phyloP scores from a whole-genome alignment of 2,329 filamentous ascomycete genomes.

The Aureobasidium sp. region DNA sequence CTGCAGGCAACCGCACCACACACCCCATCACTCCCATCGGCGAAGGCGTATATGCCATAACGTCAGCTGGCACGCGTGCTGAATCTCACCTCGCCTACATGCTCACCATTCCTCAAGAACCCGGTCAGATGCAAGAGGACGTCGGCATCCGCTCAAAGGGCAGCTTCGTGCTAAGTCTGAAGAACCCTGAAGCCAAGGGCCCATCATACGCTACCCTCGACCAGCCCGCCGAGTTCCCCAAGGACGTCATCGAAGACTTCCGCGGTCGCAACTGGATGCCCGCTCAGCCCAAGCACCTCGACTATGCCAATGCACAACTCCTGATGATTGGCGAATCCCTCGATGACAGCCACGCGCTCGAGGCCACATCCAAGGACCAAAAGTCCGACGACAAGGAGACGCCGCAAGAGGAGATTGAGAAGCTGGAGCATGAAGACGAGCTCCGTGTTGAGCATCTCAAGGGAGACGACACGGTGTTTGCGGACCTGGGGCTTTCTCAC shows the following conservation, averaged over 20 bases:
- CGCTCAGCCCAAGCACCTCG: slow-evolving; percentile 63
- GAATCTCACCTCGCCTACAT: slow-evolving; percentile 71
- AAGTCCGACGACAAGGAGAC: slow-evolving; percentile 51
- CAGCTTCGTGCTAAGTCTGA: slow-evolving; percentile 71
- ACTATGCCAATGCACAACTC: slow-evolving; percentile 69
- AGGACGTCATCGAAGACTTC: slow-evolving; percentile 68
- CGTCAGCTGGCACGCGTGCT: slow-evolving; percentile 53
- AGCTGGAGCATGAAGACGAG: slow-evolving; percentile 68
- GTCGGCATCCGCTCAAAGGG: slow-evolving; percentile 66
- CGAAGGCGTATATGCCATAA: slow-evolving; percentile 80
- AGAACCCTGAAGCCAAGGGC: slow-evolving; percentile 66
- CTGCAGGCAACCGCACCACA: slow-evolving; percentile 58
- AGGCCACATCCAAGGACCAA: slow-evolving; percentile 51
- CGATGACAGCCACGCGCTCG: slow-evolving; percentile 50
- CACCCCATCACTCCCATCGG: slow-evolving; percentile 69
- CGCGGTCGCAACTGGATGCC: slow-evolving; percentile 66
- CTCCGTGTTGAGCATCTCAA: slow-evolving; percentile 55
- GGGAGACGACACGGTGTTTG: slow-evolving; percentile 56
- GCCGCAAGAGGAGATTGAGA: slow-evolving; percentile 64
- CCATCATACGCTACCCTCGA: slow-evolving; percentile 59
- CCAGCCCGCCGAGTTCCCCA: slow-evolving; percentile 60
- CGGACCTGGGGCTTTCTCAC: slow-evolving; percentile 52
- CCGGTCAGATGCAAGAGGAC: slow-evolving; percentile 66
- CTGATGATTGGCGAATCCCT: slow-evolving; percentile 67
- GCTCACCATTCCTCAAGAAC: slow-evolving; percentile 62